These are phyloP conservation scores for Eragrostis curvula DNA, from an alignment of 176 grass and related monocot genomes.

Conservation along the genomic window DNA sequence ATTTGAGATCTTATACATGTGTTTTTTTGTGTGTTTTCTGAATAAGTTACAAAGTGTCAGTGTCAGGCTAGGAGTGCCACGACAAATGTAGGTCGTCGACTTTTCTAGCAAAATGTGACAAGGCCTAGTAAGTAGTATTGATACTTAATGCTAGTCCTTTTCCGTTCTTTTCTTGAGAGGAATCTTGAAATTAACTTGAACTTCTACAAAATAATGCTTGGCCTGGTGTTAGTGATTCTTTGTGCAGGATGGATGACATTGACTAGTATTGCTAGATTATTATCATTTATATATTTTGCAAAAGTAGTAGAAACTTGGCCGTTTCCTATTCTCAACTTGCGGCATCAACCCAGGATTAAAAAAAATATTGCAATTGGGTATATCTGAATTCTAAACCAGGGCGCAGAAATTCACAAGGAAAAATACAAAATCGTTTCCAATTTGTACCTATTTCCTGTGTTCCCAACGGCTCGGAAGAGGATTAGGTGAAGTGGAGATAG, in stretches of 20 bases:
- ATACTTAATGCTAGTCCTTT: background rate
- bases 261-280: background rate
- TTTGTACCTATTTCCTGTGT: too few species aligned
- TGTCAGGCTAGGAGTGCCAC: background rate
- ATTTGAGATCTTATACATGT: too few species aligned
- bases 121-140: background rate
- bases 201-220: too few species aligned
- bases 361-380: too few species aligned
- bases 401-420: too few species aligned
- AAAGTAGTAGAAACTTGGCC: too few species aligned
- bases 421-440: too few species aligned
- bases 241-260: background rate
- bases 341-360: too few species aligned
- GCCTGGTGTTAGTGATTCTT: background rate
- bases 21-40: background rate
- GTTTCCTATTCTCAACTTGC: background rate
- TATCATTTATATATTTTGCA: too few species aligned
- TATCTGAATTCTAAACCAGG: too few species aligned
- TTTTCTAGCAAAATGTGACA: background rate
- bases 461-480: background rate
- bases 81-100: background rate
- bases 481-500: background rate
- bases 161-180: background rate
- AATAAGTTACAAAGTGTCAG: background rate
- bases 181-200: background rate